These are phyloP conservation scores for Calycina marina DNA, from an alignment of 2,329 filamentous ascomycete genomes.

Conservation along the genomic window DNA sequence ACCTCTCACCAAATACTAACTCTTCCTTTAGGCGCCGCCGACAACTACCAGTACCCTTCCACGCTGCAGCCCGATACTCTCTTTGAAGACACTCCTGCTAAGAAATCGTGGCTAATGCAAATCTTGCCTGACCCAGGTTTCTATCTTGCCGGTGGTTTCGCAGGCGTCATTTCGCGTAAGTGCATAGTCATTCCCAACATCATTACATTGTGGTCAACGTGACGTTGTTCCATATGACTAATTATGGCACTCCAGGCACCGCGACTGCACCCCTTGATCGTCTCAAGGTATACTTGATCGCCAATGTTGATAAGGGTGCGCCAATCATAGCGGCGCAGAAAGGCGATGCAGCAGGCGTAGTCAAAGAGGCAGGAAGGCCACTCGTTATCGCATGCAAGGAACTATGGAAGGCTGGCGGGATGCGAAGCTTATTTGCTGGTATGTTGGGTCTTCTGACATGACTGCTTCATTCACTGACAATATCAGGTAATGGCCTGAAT, in stretches of 20 bases:
- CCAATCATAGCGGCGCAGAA: constrained; percentile 53
- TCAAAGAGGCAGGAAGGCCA: constrained; percentile 52
- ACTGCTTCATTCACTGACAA: constrained; percentile 8
- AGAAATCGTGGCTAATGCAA: constrained; percentile 19
- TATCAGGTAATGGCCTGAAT: constrained; percentile 80
- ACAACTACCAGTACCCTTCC: not conserved
- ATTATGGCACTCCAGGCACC: constrained; percentile 34
- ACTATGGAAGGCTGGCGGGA: constrained; percentile 72
- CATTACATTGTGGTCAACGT: too few relatives aligned
- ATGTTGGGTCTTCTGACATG: constrained; percentile 21
- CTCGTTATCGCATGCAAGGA: constrained; percentile 60
- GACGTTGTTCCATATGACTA: too few relatives aligned
- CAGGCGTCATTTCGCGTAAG: constrained; percentile 74
- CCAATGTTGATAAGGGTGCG: constrained; percentile 57
- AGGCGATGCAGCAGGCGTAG: constrained; percentile 49
- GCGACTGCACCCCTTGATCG: constrained; percentile 92
- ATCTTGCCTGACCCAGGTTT: constrained; percentile 74
- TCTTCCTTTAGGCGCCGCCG: not conserved
- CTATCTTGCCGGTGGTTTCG: constrained; percentile 88
- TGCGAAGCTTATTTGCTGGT: constrained; percentile 89
- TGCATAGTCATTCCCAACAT: too few relatives aligned
- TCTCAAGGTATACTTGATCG: constrained; percentile 92
- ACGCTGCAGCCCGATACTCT: not conserved
- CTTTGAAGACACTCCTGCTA: constrained; percentile 7
- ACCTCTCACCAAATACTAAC: not conserved